Percentiles rank a stretch among this genome's conserved stretches.
These are phyloP conservation scores for Pyrrhoderma lamaoense DNA, from an alignment of 1,284 basidiomycete species.

Conservation along the genomic window DNA sequence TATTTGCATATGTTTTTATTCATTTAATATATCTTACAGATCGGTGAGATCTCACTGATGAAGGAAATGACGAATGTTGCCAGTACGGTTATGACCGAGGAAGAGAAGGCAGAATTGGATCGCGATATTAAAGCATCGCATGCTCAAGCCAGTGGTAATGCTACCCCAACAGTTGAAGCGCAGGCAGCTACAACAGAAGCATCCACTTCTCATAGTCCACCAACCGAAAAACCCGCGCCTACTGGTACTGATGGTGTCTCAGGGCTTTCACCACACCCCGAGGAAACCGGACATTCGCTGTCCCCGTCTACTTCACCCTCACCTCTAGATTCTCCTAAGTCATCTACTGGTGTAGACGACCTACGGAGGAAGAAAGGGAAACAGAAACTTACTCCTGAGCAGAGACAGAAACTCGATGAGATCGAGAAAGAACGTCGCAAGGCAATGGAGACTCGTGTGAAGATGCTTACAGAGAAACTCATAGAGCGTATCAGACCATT, in stretches of 20 bases:
- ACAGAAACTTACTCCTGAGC: slow-evolving; percentile 71
- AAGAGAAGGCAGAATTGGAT: slow-evolving; percentile 86
- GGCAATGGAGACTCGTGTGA: slow-evolving; percentile 73
- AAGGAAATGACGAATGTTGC: slow-evolving; percentile 82
- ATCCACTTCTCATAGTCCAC: neutral
- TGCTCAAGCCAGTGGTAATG: slow-evolving; percentile 8
- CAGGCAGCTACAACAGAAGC: neutral
- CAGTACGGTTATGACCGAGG: slow-evolving; percentile 80
- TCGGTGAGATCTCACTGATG: slow-evolving; percentile 90
- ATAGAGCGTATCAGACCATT: slow-evolving; percentile 80
- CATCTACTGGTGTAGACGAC: slow-evolving; percentile 20
- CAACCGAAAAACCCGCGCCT: neutral
- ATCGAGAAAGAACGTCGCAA: slow-evolving; percentile 75
- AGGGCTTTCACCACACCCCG: slow-evolving; percentile 21
- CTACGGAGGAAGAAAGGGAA: slow-evolving; percentile 39
- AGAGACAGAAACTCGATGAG: slow-evolving; percentile 74
- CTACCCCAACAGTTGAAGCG: slow-evolving; percentile 3
- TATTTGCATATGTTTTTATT: neutral
- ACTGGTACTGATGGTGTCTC: slow-evolving; percentile 6
- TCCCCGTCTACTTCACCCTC: slow-evolving; percentile 24
- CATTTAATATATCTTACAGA: slow-evolving; percentile 37
- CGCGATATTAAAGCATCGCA: slow-evolving; percentile 46
- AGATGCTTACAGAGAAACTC: slow-evolving; percentile 68
- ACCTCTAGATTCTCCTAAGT: slow-evolving; percentile 24
- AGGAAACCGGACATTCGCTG: no score